These are phyloP conservation scores for Naganishia vaughanmartiniae DNA, from an alignment of 768 basidiomycete species.

Conservation along the genomic window DNA sequence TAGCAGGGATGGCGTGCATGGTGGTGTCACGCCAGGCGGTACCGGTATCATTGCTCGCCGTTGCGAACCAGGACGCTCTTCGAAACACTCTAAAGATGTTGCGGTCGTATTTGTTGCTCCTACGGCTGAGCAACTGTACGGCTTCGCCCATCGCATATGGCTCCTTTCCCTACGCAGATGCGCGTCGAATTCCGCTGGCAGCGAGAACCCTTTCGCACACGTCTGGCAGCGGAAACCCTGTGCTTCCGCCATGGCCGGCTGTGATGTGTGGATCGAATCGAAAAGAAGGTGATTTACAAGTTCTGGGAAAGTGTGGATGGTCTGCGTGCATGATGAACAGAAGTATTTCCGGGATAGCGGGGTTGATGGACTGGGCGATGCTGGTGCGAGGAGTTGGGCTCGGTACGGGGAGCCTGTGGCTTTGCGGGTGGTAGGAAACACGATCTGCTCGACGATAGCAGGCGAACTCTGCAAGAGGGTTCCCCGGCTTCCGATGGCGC, in stretches of 20 bases:
- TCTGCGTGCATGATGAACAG: neutral
- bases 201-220: neutral
- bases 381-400: no score
- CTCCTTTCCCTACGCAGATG: conserved; percentile 3
- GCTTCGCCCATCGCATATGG: conserved; percentile 1
- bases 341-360: neutral
- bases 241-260: neutral
- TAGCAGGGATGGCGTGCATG: no score
- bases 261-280: neutral
- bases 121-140: neutral
- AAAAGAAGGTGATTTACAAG: neutral
- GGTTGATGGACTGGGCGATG: neutral
- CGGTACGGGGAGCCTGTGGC: neutral
- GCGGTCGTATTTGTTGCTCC: neutral
- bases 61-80: no score
- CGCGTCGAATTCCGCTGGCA: neutral
- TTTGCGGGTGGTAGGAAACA: no score
- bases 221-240: conserved; percentile 7
- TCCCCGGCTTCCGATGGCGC: no score
- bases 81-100: neutral
- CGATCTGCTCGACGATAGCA: no score
- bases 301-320: neutral
- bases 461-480: no score
- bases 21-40: no score
- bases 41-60: no score